These are phyloP conservation scores for Brettanomyces bruxellensis DNA, from an alignment of 805 yeast genomes.

Conservation along the genomic window DNA sequence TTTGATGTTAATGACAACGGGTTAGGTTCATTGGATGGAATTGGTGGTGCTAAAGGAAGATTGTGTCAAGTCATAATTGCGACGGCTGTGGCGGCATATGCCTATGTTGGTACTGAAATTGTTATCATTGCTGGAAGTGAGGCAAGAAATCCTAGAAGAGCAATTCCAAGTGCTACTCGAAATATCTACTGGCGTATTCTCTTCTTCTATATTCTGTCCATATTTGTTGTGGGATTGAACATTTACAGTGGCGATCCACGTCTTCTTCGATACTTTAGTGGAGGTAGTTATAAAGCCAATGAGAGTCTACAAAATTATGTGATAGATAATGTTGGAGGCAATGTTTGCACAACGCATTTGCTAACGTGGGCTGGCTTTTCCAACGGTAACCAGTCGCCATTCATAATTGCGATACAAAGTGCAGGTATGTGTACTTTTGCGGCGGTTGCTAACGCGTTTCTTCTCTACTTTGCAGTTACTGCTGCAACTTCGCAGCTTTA, in stretches of 20 bases:
- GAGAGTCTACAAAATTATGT: constrained; percentile 10
- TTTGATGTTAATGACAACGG: constrained; percentile 61
- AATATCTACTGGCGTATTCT: constrained; percentile 66
- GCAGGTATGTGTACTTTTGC: constrained; percentile 44
- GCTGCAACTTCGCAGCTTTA: constrained; percentile 50
- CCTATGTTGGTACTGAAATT: constrained; percentile 76
- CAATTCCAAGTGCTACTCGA: constrained; percentile 69
- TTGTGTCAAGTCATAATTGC: constrained; percentile 55
- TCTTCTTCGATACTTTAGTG: constrained; percentile 44
- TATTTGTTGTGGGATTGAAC: constrained; percentile 63
- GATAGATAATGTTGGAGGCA: constrained; percentile 19
- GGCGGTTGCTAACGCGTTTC: constrained; percentile 40
- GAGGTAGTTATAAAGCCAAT: constrained; percentile 13
- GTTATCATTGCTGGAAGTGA: constrained; percentile 82
- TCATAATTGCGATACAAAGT: constrained; percentile 46
- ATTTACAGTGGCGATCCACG: constrained; percentile 75
- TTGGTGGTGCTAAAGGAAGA: constrained; percentile 52
- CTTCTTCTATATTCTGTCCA: constrained; percentile 54
- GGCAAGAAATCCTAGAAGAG: constrained; percentile 69
- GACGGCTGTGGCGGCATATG: constrained; percentile 56
- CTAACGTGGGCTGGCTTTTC: constrained; percentile 27
- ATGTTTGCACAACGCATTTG: constrained; percentile 15
- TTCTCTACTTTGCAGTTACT: constrained; percentile 46
- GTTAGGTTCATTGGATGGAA: constrained; percentile 42
- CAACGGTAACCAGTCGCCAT: constrained; percentile 47